A percentile compares a stretch with the other conserved stretches of the same genome.
These are phyloP conservation scores for Calonectria henricotiae DNA, from an alignment of 2,329 filamentous ascomycete genomes.

Conservation along the genomic window DNA sequence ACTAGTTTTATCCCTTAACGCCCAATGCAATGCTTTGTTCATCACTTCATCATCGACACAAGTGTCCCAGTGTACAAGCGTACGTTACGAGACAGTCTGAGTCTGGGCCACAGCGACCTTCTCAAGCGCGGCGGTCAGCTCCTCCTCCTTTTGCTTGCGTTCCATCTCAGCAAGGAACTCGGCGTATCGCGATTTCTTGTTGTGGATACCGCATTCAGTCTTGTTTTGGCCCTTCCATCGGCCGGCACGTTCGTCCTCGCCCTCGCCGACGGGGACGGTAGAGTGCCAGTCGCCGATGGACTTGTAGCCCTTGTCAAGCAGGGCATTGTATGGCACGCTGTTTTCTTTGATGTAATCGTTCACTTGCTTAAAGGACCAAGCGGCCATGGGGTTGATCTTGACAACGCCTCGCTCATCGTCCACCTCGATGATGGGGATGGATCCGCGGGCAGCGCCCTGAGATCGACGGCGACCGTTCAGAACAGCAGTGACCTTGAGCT, in stretches of 20 bases:
- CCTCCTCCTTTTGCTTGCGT: constrained; percentile 73
- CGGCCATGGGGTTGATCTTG: constrained; percentile 98
- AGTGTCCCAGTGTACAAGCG: constrained; percentile 44
- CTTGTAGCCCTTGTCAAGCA: constrained; percentile 97
- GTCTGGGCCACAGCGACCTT: constrained; percentile 44
- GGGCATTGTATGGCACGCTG: constrained; percentile 92
- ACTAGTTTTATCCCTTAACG: constrained; percentile 48
- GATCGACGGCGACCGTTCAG: constrained; percentile 92
- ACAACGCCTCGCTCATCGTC: constrained; percentile 90
- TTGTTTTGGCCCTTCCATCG: constrained; percentile 97
- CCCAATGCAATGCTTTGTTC: constrained; percentile 52
- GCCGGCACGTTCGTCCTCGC: constrained; percentile 95
- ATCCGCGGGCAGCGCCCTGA: constrained; percentile 93
- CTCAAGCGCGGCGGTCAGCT: constrained; percentile 53
- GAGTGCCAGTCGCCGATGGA: constrained; percentile 99
- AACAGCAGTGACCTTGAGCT: constrained; percentile 90
- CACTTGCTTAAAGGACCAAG: constrained; percentile 94
- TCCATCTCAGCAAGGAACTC: constrained; percentile 85
- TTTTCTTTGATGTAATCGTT: constrained; percentile 89
- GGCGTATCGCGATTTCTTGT: constrained; percentile 94
- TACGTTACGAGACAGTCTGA: constrained; percentile 50
- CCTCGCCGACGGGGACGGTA: constrained; percentile 89
- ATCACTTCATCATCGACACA: constrained; percentile 51
- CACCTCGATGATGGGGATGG: constrained; percentile 92
- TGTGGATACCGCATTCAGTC: constrained; percentile 99